Conservation (phyloP, 2,329 filamentous ascomycete genomes). For the Helotiales sp. region DNA sequence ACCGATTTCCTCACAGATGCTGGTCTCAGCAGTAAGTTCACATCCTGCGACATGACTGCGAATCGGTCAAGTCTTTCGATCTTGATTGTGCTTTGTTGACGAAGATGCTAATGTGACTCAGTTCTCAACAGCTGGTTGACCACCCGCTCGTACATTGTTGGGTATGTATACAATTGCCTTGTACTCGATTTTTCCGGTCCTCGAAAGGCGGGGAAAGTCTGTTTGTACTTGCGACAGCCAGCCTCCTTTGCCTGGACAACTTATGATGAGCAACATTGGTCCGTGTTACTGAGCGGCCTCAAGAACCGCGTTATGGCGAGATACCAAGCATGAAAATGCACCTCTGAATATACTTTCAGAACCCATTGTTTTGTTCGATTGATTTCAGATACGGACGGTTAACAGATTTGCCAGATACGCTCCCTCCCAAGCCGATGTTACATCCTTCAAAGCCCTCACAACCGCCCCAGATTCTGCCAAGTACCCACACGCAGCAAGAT, state of each 20-base stretch:
- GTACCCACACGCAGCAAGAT: slow-evolving; percentile 92
- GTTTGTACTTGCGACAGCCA: slow-evolving; percentile 25
- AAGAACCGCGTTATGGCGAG: slow-evolving; percentile 88
- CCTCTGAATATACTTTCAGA: slow-evolving; percentile 62
- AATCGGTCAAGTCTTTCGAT: slow-evolving; percentile 24
- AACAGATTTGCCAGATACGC: slow-evolving; percentile 48
- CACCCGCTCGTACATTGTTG: slow-evolving; percentile 81
- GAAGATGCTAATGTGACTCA: slow-evolving; percentile 47
- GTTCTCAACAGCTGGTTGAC: slow-evolving; percentile 75
- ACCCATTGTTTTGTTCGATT: slow-evolving; percentile 26
- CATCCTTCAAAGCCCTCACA: slow-evolving; percentile 88
- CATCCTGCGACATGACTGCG: slow-evolving; percentile 11
- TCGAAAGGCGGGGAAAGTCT: slow-evolving; percentile 12
- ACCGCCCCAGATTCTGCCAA: slow-evolving; percentile 78
- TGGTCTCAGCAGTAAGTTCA: slow-evolving; percentile 60
- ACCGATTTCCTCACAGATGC: slow-evolving; percentile 69
- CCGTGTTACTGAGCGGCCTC: slow-evolving; percentile 95
- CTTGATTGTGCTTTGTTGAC: background rate
- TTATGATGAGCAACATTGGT: slow-evolving; percentile 88
- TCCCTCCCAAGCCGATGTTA: slow-evolving; percentile 94
- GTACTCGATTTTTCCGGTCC: slow-evolving; percentile 28
- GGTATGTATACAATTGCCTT: slow-evolving; percentile 62
- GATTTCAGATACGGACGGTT: slow-evolving; percentile 26
- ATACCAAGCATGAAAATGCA: slow-evolving; percentile 74
- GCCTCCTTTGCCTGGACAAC: slow-evolving; percentile 5